A percentile compares a stretch with the other conserved stretches of the same genome.
phyloP scores from a whole-genome alignment of 768 basidiomycete genomes.

The Multifurca ochricompacta region DNA sequence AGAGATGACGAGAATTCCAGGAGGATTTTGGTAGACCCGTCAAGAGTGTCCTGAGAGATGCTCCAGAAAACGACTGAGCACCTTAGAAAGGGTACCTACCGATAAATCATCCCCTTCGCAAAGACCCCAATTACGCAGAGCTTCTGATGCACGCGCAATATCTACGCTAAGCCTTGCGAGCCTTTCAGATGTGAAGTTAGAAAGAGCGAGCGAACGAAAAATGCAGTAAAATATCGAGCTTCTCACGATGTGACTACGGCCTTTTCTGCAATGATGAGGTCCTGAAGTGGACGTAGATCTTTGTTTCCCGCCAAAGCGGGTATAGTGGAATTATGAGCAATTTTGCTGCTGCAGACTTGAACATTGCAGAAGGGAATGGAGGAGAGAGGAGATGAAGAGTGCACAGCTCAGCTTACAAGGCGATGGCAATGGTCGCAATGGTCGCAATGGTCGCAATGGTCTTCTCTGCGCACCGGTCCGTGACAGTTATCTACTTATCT shows the following conservation, averaged over 20 bases:
- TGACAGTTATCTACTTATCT: no score
- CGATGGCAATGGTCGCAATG: no score
- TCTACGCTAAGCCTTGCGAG: conserved; percentile 61
- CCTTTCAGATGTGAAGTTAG: conserved; percentile 28
- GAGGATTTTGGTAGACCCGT: conserved; percentile 60
- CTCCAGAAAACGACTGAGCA: not conserved
- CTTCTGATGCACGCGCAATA: conserved; percentile 61
- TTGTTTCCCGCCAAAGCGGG: conserved; percentile 64
- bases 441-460: no score
- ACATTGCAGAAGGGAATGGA: conserved; percentile 39
- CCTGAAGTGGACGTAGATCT: conserved; percentile 76
- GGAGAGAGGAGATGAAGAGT: no score
- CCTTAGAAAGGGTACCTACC: conserved; percentile 35
- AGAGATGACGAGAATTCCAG: conserved; percentile 61
- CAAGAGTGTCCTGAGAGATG: conserved; percentile 56
- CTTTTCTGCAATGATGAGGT: conserved; percentile 87
- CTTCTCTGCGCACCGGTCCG: no score
- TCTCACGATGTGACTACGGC: conserved; percentile 65
- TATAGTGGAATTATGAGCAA: conserved; percentile 84
- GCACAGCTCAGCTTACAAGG: not conserved
- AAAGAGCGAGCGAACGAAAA: conserved; percentile 3
- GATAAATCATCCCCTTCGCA: conserved; percentile 80
- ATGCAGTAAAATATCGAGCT: not conserved
- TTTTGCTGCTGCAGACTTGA: conserved; percentile 69
- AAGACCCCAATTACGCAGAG: conserved; percentile 61